Percentiles rank a stretch among this genome's conserved stretches.
These are phyloP conservation scores for Begonia fuchsioides DNA, from an alignment of 306 rosid species.

Conservation along the genomic window DNA sequence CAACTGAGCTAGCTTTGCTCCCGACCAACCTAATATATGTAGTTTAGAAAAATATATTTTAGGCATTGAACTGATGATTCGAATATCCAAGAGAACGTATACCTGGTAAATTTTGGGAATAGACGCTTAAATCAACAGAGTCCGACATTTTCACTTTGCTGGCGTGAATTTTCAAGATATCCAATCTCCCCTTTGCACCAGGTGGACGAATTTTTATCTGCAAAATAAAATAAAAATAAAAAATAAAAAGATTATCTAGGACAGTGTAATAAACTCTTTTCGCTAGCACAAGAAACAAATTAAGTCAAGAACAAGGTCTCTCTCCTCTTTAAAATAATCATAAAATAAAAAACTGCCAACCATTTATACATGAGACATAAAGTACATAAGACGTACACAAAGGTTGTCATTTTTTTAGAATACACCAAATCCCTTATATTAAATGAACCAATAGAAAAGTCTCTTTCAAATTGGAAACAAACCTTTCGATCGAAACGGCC, in stretches of 20 bases:
- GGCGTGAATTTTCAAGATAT: conserved; percentile 82
- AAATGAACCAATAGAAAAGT: too few species aligned
- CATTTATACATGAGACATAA: too few species aligned
- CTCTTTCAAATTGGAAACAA: conserved; percentile 17
- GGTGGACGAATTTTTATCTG: conserved; percentile 88
- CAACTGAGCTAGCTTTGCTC: conserved; percentile 88
- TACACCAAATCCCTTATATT: too few species aligned
- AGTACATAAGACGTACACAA: too few species aligned
- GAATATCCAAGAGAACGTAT: conserved; percentile 9
- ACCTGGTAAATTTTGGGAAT: conserved; percentile 90
- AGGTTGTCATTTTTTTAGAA: too few species aligned
- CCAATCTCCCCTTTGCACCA: conserved; percentile 70
- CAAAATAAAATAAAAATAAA: conserved; percentile 17
- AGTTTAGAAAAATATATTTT: conserved; percentile 13
- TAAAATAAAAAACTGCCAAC: too few species aligned
- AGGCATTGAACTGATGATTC: conserved; percentile 9
- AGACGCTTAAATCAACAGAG: conserved; percentile 72
- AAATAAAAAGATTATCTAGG: conserved; percentile 5
- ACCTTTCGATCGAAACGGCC: conserved; percentile 99
- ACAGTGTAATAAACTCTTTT: not conserved
- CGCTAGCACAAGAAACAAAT: not conserved
- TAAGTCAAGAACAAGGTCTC: too few species aligned
- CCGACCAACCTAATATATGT: conserved; percentile 62
- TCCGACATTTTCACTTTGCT: conserved; percentile 90
- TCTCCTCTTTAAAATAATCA: too few species aligned